Percentiles rank a stretch among this genome's conserved stretches.
phyloP scores from a whole-genome alignment of 345 rosid genomes.

The Balakata baccata region DNA sequence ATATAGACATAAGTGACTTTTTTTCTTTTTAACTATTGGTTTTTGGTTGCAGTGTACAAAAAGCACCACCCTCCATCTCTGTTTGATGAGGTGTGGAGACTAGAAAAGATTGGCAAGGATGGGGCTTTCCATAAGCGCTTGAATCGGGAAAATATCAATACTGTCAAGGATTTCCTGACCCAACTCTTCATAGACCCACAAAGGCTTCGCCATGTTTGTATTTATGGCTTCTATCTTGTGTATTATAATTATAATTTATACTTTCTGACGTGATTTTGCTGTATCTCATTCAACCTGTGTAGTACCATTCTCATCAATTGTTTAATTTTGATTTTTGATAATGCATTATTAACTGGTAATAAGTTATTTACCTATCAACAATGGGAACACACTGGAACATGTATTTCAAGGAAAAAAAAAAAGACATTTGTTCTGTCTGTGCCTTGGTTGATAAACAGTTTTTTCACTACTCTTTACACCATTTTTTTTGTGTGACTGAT shows the following conservation, averaged over 20 bases:
- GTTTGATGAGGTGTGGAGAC: conserved; percentile 89
- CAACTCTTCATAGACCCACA: conserved; percentile 57
- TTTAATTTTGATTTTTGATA: background rate
- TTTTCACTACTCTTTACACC: background rate
- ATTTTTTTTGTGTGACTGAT: background rate
- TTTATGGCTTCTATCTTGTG: conserved; percentile 11
- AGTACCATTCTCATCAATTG: background rate
- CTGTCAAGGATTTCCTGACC: conserved; percentile 82
- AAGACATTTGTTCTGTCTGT: background rate
- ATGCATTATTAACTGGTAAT: background rate
- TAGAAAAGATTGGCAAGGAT: conserved; percentile 97
- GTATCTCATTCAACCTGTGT: background rate
- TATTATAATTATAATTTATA: background rate
- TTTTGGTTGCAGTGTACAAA: conserved; percentile 70
- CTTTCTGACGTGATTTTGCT: background rate
- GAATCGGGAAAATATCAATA: conserved; percentile 57
- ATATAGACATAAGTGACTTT: background rate
- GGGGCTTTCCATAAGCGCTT: conserved; percentile 96
- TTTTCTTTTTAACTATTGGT: background rate
- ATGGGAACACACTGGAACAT: background rate
- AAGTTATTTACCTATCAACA: background rate
- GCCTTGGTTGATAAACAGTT: conserved; percentile 6
- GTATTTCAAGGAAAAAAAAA: background rate
- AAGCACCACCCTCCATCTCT: conserved; percentile 94
- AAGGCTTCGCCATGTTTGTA: conserved; percentile 72